Evolutionary conservation across 257 asterid species (phyloP), one percentile per base, ranked within the genome.

Genomic region (Solanum bulbocastanum): DNA sequence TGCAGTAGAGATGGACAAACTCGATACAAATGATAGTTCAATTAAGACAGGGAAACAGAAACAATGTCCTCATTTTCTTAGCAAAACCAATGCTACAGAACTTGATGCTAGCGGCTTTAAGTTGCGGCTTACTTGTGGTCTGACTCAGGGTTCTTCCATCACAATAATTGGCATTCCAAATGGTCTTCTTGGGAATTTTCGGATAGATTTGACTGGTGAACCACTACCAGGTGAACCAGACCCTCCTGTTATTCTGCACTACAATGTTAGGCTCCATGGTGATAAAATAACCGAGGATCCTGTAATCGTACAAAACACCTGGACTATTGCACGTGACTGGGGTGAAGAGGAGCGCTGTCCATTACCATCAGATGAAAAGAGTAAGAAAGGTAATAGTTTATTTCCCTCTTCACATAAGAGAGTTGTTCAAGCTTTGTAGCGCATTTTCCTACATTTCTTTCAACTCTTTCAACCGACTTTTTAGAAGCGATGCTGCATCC

Each of bases 341-440:
- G 99, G 98, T 74, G 96, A 93, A 44, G 99, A 97, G 93, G 98
- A 96, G 88, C 98, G 99, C 3, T 97, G 99, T 88, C 99, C 99
- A 9, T 88, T 94, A 86, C 92, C 96, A 25, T 90, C 91, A 8
- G 92, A 87, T 36, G 97, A 93, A 88, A 92, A 93, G 85, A 93
- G 86, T 82, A 94, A 90, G 89, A 95, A 94, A 92, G 99, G 99
- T 95, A 92, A 35, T 20, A 9, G 4, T 6, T 68, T 25, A 46
- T 69, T 73, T n/a, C 62, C 39, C 76, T 83, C 33, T 30, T 44
- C 39, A 8, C 42, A 27, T 8, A 30, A 46, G 68, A 65, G 56
- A 79, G 42, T 18, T 49, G 83, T 76, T 40, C 60, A 76, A 30
- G 44, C 11, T 49, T 82, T 49, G 69, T 49, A 46, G 44, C 69